phyloP scores from a whole-genome alignment of 306 rosid genomes.

The Cicer pinnatifidum region DNA sequence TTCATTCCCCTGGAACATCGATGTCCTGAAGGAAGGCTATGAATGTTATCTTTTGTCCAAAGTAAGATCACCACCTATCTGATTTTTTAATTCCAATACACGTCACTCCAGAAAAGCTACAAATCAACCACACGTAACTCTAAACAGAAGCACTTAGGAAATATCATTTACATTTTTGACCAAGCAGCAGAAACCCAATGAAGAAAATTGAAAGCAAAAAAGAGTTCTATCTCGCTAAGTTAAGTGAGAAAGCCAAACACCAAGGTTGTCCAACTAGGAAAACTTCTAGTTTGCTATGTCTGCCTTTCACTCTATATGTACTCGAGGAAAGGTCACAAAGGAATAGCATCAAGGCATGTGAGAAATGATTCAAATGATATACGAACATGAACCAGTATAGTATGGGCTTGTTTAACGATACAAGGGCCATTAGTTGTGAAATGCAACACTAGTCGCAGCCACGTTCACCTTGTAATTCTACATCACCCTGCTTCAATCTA shows the following conservation, averaged over 20 bases:
- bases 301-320: not conserved
- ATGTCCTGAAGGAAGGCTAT: not conserved
- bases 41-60: constrained; percentile 1
- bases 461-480: too few species aligned
- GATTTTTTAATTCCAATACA: constrained; percentile 26
- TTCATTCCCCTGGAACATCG: not conserved
- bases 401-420: too few species aligned
- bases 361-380: too few species aligned
- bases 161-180: constrained; percentile 37
- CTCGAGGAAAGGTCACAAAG: constrained; percentile 25
- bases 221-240: constrained; percentile 1
- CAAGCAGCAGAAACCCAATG: not conserved
- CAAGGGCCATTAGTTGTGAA: too few species aligned
- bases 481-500: too few species aligned
- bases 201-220: constrained; percentile 8
- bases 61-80: constrained; percentile 8
- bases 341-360: too few species aligned
- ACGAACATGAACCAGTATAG: too few species aligned
- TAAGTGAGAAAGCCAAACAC: constrained; percentile 21
- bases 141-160: not conserved
- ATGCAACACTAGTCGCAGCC: too few species aligned
- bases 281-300: constrained; percentile 31
- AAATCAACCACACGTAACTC: not conserved
- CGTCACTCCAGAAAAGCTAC: constrained; percentile 1
- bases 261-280: constrained; percentile 22